A percentile compares a stretch with the other conserved stretches of the same genome.
These are phyloP conservation scores for Eruca vesicaria DNA, from an alignment of 441 rosid species.

Conservation along the genomic window DNA sequence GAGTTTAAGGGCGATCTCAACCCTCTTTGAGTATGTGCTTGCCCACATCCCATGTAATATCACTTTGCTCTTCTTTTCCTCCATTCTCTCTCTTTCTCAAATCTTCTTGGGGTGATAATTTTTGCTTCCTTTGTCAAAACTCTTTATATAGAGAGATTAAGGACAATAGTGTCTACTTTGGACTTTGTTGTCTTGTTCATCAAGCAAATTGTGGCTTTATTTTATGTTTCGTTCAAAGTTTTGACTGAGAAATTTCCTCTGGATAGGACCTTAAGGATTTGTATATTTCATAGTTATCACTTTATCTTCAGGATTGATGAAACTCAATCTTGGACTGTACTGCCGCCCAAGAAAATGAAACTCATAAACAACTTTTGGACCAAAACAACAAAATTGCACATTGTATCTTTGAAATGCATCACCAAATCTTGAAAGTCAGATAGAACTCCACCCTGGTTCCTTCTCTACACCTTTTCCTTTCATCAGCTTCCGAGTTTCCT, in stretches of 20 bases:
- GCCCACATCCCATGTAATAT: too few relatives aligned
- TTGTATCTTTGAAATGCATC: not conserved
- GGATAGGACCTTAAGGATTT: not conserved
- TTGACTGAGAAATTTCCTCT: not conserved
- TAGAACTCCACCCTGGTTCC: conserved; percentile 70
- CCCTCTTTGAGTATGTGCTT: too few relatives aligned
- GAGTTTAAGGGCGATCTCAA: conserved; percentile 30
- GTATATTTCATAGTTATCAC: not conserved
- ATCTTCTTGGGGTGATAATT: too few relatives aligned
- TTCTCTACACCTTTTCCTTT: conserved; percentile 52
- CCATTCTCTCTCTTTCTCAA: too few relatives aligned
- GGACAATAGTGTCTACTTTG: too few relatives aligned
- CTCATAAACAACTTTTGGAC: not conserved
- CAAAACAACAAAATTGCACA: conserved; percentile 1
- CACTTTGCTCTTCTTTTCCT: too few relatives aligned
- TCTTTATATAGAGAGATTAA: too few relatives aligned
- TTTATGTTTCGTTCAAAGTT: conserved; percentile 10
- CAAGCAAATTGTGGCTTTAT: too few relatives aligned
- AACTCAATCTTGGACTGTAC: conserved; percentile 1
- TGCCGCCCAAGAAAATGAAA: conserved; percentile 8
- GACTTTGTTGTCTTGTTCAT: too few relatives aligned
- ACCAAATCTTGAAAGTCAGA: conserved; percentile 29
- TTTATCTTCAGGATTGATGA: conserved; percentile 18
- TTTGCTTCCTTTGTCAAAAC: too few relatives aligned
- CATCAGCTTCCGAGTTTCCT: conserved; percentile 58